Evolutionary conservation across 306 rosid genomes (phyloP).

Genomic region (Cicer yamashitae): DNA sequence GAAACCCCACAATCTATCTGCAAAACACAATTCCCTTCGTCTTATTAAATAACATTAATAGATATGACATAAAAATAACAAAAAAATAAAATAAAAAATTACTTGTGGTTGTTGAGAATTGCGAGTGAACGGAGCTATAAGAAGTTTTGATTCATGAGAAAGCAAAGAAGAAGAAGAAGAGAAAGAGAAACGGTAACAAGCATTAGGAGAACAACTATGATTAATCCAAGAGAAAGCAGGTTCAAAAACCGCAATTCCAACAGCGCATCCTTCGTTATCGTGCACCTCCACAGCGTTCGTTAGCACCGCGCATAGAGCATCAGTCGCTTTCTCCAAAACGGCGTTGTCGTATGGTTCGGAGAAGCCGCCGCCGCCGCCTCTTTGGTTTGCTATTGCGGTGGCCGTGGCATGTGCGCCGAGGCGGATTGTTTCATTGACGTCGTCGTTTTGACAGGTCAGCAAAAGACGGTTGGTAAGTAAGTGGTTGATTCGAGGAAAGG

Average conservation of each 20-base stretch:
- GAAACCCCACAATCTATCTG: slow-evolving; percentile 57
- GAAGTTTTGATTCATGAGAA: slow-evolving; percentile 3
- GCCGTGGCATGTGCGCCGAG: slow-evolving; percentile 60
- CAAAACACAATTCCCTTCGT: slow-evolving; percentile 39
- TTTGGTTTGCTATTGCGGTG: slow-evolving; percentile 43
- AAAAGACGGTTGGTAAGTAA: slow-evolving; percentile 58
- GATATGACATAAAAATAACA: background rate
- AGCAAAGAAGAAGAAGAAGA: slow-evolving; percentile 40
- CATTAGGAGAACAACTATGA: slow-evolving; percentile 88
- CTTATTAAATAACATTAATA: slow-evolving; percentile 3
- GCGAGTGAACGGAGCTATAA: slow-evolving; percentile 49
- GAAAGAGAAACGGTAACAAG: slow-evolving; percentile 56
- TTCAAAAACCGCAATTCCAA: slow-evolving; percentile 67
- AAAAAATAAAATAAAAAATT: background rate
- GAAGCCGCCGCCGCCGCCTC: background rate
- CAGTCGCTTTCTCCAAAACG: slow-evolving; percentile 57
- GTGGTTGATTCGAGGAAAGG: slow-evolving; percentile 53
- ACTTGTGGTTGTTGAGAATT: slow-evolving; percentile 44
- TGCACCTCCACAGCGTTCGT: slow-evolving; percentile 91
- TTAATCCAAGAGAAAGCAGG: slow-evolving; percentile 74
- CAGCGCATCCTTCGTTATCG: slow-evolving; percentile 54
- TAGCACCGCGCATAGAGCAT: slow-evolving; percentile 63
- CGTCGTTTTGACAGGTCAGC: slow-evolving; percentile 40
- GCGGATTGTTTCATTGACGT: slow-evolving; percentile 33
- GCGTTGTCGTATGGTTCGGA: slow-evolving; percentile 17